Conservation (phyloP, 1,284 basidiomycete genomes). For the Tilletia horrida region DNA sequence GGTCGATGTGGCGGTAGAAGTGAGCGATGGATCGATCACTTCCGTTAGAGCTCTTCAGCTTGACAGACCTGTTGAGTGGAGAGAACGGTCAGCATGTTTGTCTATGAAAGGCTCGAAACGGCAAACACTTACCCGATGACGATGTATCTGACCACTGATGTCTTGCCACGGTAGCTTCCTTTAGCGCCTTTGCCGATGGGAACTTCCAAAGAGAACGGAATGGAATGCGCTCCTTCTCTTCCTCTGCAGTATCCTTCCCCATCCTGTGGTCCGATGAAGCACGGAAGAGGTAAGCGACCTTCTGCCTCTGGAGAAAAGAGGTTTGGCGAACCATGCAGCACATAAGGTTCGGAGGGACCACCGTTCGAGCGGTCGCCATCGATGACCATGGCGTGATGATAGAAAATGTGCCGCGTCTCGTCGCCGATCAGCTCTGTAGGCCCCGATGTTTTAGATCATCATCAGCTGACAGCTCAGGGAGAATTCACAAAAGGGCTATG, state of each 20-base stretch:
- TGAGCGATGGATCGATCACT: slow-evolving; percentile 76
- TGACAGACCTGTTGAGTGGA: slow-evolving; percentile 64
- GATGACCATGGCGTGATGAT: slow-evolving; percentile 70
- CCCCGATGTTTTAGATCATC: neutral
- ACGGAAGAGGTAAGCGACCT: slow-evolving; percentile 59
- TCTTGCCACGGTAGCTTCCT: slow-evolving; percentile 65
- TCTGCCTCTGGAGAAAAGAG: slow-evolving; percentile 57
- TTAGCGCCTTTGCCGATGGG: slow-evolving; percentile 70
- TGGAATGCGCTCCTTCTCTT: slow-evolving; percentile 64
- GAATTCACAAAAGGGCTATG: too few relatives aligned
- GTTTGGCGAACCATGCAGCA: slow-evolving; percentile 46
- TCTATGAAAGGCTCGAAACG: neutral
- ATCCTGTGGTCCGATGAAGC: slow-evolving; percentile 59
- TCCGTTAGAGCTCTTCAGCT: slow-evolving; percentile 65
- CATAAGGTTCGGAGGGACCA: slow-evolving; percentile 47
- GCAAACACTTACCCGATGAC: slow-evolving; percentile 66
- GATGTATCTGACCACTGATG: slow-evolving; percentile 74
- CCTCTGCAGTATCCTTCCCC: slow-evolving; percentile 66
- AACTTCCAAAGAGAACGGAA: slow-evolving; percentile 77
- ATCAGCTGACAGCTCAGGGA: neutral
- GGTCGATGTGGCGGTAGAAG: slow-evolving; percentile 79
- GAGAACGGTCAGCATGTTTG: neutral
- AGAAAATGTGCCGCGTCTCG: slow-evolving; percentile 75
- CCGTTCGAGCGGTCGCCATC: slow-evolving; percentile 43
- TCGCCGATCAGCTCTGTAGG: slow-evolving; percentile 61